These are phyloP conservation scores for Pythium grandisporangium DNA, from an alignment of 352 stramenopile species.

Conservation along the genomic window DNA sequence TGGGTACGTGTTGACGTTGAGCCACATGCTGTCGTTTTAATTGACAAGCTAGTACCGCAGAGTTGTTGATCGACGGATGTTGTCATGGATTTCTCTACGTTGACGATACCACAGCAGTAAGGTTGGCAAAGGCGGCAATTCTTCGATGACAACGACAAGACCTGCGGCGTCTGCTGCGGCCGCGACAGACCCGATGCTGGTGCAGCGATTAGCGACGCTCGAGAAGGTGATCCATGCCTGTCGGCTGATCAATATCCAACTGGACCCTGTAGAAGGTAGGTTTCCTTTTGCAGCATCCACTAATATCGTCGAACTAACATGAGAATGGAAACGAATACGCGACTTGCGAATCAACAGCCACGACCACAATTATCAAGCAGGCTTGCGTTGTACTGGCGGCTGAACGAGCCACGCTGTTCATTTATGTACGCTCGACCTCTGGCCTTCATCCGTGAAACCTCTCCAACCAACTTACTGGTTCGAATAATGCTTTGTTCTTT, in stretches of 20 bases:
- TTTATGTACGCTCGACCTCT: constrained; percentile 69
- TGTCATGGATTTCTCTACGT: too few species aligned
- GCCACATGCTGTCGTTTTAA: not conserved
- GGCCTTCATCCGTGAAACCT: too few species aligned
- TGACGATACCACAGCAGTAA: too few species aligned
- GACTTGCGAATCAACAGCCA: too few species aligned
- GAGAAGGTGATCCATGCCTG: constrained; percentile 79
- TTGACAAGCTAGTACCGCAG: too few species aligned
- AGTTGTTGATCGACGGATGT: too few species aligned
- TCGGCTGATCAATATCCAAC: constrained; percentile 67
- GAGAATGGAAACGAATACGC: too few species aligned
- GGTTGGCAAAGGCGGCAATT: too few species aligned
- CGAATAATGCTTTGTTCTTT: too few species aligned
- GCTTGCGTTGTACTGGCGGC: constrained; percentile 82
- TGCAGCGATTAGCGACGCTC: constrained; percentile 51
- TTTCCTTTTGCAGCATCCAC: too few species aligned
- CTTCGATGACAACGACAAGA: not conserved
- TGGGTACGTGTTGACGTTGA: constrained; percentile 17
- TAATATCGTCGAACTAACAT: too few species aligned
- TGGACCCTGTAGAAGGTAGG: constrained; percentile 66
- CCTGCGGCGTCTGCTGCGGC: not conserved
- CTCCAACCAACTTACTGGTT: too few species aligned
- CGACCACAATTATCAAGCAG: constrained; percentile 80
- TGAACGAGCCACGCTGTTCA: constrained; percentile 87
- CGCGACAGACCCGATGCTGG: constrained; percentile 22